Percentiles rank a stretch among this genome's conserved stretches.
Evolutionary conservation across 495 filamentous ascomycete genomes (phyloP).

Genomic region (Parathielavia appendiculata): DNA sequence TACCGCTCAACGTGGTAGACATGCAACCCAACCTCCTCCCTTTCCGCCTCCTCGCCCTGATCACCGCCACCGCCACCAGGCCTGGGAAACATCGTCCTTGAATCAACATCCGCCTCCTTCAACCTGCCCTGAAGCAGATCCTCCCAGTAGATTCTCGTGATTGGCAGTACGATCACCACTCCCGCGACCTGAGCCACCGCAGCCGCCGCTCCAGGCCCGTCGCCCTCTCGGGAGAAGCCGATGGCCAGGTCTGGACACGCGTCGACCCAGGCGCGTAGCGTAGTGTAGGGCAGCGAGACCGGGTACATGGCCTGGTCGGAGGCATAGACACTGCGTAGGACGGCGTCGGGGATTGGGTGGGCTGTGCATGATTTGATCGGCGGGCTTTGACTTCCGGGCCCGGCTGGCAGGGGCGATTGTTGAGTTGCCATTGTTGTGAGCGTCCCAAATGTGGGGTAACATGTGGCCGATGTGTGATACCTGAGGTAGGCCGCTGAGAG

Average conservation of each 20-base stretch:
- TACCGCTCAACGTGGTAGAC: slow-evolving; percentile 36
- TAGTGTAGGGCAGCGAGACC: slow-evolving; percentile 24
- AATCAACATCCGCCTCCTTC: slow-evolving; percentile 64
- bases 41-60: neutral
- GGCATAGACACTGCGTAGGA: slow-evolving; percentile 25
- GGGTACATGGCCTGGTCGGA: slow-evolving; percentile 38
- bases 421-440: no score
- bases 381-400: neutral
- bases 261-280: slow-evolving; percentile 27
- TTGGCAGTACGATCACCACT: slow-evolving; percentile 28
- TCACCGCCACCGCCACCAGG: neutral
- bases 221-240: slow-evolving; percentile 8
- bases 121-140: slow-evolving; percentile 62
- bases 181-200: slow-evolving; percentile 8
- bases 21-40: slow-evolving; percentile 31
- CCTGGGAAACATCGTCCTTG: slow-evolving; percentile 48
- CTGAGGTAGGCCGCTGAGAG: neutral
- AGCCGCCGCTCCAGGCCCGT: neutral
- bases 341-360: slow-evolving; percentile 6
- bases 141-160: slow-evolving; percentile 23
- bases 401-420: no score
- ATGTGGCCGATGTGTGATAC: neutral
- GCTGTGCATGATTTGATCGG: neutral
- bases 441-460: no score
- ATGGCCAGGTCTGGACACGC: slow-evolving; percentile 26